Evolutionary conservation across 805 yeast species (phyloP), one percentile per base, ranked within the genome.

Genomic region (Candida coquimbonensis): DNA sequence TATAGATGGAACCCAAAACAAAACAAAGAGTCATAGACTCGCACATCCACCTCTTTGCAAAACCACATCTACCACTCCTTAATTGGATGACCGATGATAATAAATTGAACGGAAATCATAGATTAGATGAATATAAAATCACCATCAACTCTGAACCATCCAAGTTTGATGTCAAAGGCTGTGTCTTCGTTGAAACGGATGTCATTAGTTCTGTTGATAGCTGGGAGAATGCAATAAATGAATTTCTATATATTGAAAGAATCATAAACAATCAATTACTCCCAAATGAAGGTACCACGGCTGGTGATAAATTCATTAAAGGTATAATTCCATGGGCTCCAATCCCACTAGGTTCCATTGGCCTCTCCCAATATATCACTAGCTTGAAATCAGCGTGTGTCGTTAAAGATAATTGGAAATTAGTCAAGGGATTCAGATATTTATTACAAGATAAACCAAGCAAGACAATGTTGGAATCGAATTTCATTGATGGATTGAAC

Each of bases 261-360:
- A 33, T 34, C 17, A 40, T 45, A 16, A 48, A 42, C 19, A 14
- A 39, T 2, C 29, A 45, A 26, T 49, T 45, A 39, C 12, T 32
- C 4, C 5, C 9, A 4, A 48, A 42, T 17, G 50, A 48, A 36
- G 51, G 51, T 7, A 31, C 32, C 3, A 33, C 33, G 3, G 13
- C 17, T 26, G 45, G 41, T 1, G 21, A 24, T 4, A 24, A 29
- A 7, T 49, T 41, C 37, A 52, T 51, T 31, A 57, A 55, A 36
- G 73, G 60, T 3, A 52, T 70, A 9, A 53, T 73, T n/a, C 74
- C 76, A 1, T 71, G 74, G 74, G 73, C 72, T 1, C 77, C 78
- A 7, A 42, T 71, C 9, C 63, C 67, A 8, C 46, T 55, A 7
- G 75, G 75, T 3, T 38, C 53, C 2, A 47, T 44, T 0, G 51